phyloP scores from a whole-genome alignment of 345 rosid genomes.

The Lepidium sativum region DNA sequence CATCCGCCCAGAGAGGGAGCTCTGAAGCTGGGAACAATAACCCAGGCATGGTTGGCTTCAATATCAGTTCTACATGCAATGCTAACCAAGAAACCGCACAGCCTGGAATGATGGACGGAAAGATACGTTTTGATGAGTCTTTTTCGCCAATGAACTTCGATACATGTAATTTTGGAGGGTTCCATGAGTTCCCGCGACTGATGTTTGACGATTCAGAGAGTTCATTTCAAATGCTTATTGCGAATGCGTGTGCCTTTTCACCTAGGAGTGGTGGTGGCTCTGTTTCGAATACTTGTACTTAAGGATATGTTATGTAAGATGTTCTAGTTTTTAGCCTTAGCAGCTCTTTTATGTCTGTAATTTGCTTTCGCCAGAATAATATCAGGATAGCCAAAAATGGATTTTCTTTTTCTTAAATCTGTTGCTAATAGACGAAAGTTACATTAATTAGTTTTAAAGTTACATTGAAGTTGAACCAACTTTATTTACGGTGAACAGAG shows the following conservation, averaged over 20 bases:
- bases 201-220: slow-evolving; percentile 71
- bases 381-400: slow-evolving; percentile 14
- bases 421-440: slow-evolving; percentile 10
- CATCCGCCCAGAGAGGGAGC: slow-evolving; percentile 37
- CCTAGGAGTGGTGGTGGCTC: slow-evolving; percentile 46
- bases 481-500: background rate
- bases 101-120: slow-evolving; percentile 39
- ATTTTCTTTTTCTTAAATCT: background rate
- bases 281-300: slow-evolving; percentile 26
- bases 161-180: slow-evolving; percentile 65
- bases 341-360: slow-evolving; percentile 16
- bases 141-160: slow-evolving; percentile 74
- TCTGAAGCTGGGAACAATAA: slow-evolving; percentile 26
- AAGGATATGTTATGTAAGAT: slow-evolving; percentile 16
- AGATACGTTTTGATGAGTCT: slow-evolving; percentile 46
- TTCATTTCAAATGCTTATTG: slow-evolving; percentile 59
- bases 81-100: slow-evolving; percentile 30
- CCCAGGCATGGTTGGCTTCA: slow-evolving; percentile 21
- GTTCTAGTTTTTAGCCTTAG: slow-evolving; percentile 19
- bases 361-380: slow-evolving; percentile 15
- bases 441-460: background rate
- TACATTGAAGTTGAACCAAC: no score
- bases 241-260: slow-evolving; percentile 56
- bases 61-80: slow-evolving; percentile 28
- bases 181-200: slow-evolving; percentile 72